Percentiles rank a stretch among this genome's conserved stretches.
Conservation (phyloP, 2,329 filamentous ascomycete genomes). For the Hawksworthiomyces lignivorus region DNA sequence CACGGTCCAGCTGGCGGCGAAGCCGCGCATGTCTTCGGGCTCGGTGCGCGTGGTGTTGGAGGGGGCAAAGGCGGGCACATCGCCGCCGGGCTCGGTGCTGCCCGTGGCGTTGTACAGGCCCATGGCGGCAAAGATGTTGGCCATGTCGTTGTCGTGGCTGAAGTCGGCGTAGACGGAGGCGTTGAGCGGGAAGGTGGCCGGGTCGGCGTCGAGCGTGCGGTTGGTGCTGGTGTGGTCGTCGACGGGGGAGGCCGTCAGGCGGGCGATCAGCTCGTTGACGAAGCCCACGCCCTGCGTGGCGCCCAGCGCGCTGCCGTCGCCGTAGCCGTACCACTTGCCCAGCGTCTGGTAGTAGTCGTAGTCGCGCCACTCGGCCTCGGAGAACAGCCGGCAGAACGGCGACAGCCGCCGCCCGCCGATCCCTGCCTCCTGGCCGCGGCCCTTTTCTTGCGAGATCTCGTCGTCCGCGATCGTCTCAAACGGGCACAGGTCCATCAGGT, state of each 20-base stretch:
- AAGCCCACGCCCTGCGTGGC: conserved; percentile 83
- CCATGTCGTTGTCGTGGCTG: conserved; percentile 85
- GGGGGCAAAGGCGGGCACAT: too few relatives aligned
- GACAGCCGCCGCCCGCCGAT: conserved; percentile 36
- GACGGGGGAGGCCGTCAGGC: conserved; percentile 63
- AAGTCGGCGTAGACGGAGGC: conserved; percentile 76
- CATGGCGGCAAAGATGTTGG: conserved; percentile 64
- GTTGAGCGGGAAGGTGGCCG: conserved; percentile 65
- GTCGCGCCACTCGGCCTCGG: conserved; percentile 59
- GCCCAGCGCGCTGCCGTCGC: conserved; percentile 68
- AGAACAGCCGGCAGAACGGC: conserved; percentile 71
- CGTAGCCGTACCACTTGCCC: conserved; percentile 78
- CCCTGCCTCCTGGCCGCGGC: neutral
- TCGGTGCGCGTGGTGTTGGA: conserved; percentile 42
- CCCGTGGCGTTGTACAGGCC: conserved; percentile 66
- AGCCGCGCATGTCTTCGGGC: conserved; percentile 53
- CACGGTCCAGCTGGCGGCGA: conserved; percentile 68
- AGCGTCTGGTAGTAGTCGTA: conserved; percentile 79
- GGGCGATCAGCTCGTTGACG: conserved; percentile 77
- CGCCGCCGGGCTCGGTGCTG: conserved; percentile 30
- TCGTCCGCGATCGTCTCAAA: conserved; percentile 68
- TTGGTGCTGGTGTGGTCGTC: conserved; percentile 70
- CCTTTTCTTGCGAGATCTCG: conserved; percentile 28
- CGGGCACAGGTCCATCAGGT: conserved; percentile 82
- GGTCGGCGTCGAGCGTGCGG: conserved; percentile 60